phyloP scores from a whole-genome alignment of 257 asterid genomes.

The Mentha longifolia region DNA sequence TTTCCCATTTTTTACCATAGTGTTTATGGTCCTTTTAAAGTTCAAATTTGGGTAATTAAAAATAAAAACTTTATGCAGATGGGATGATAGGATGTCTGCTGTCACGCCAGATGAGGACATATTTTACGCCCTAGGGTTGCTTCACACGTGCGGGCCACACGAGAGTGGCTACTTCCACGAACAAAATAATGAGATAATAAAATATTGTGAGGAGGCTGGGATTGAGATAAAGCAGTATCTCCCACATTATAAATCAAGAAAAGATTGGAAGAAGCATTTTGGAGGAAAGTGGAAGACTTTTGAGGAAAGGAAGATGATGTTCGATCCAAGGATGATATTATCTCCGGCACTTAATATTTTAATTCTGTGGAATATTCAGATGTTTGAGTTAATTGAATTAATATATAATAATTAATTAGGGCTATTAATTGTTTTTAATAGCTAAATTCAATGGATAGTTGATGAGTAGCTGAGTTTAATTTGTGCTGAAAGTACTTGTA shows the following conservation, averaged over 20 bases:
- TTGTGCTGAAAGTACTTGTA: not conserved
- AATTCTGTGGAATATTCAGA: not conserved
- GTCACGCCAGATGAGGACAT: conserved; percentile 54
- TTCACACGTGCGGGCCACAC: conserved; percentile 40
- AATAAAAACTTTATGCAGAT: conserved; percentile 32
- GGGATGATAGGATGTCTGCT: conserved; percentile 61
- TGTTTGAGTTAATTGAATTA: conserved; percentile 20
- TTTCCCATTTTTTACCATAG: no score
- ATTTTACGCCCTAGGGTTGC: conserved; percentile 50
- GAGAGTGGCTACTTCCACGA: conserved; percentile 33
- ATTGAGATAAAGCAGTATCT: conserved; percentile 54
- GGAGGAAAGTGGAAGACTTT: conserved; percentile 56
- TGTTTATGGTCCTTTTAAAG: no score
- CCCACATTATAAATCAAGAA: conserved; percentile 49
- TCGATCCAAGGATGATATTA: conserved; percentile 57
- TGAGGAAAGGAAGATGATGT: conserved; percentile 40
- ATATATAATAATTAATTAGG: not conserved
- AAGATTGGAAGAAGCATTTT: conserved; percentile 57
- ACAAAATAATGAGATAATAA: conserved; percentile 43
- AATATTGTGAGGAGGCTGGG: conserved; percentile 42
- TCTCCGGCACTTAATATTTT: conserved; percentile 53
- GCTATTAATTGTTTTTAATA: not conserved
- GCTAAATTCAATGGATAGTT: not conserved
- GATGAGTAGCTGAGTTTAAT: no score
- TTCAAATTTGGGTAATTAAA: no score